Evolutionary conservation across 768 basidiomycete species (phyloP).

Genomic region (Suillus variegatus): DNA sequence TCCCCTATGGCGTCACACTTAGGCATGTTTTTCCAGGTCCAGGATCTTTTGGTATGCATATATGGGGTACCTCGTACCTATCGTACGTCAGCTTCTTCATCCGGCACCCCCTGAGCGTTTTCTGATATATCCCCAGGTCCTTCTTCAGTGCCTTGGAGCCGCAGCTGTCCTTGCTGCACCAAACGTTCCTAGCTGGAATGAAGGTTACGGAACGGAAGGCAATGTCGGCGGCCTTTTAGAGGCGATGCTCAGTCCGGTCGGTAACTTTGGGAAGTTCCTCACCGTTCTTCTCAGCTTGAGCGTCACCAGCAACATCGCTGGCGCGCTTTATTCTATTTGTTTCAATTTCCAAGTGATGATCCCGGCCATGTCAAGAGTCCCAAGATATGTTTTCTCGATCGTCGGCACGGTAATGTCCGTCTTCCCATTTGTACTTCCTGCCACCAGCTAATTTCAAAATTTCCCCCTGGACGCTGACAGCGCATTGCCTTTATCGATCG

Average conservation of each 20-base stretch:
- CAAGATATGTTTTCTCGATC: slow-evolving; percentile 70
- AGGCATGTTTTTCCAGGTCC: slow-evolving; percentile 37
- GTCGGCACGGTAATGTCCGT: slow-evolving; percentile 67
- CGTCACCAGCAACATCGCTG: slow-evolving; percentile 78
- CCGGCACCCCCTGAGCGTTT: slow-evolving; percentile 1
- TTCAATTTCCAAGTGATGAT: slow-evolving; percentile 72
- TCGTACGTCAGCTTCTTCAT: slow-evolving; percentile 45
- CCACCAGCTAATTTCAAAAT: slow-evolving; percentile 11
- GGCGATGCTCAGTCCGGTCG: slow-evolving; percentile 61
- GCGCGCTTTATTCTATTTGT: slow-evolving; percentile 80
- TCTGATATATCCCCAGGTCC: slow-evolving; percentile 24
- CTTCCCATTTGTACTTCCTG: slow-evolving; percentile 1
- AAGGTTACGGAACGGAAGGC: slow-evolving; percentile 52
- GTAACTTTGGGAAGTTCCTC: slow-evolving; percentile 71
- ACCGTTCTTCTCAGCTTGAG: slow-evolving; percentile 74
- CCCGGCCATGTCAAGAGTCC: slow-evolving; percentile 57
- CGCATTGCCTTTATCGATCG: slow-evolving; percentile 66
- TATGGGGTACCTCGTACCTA: slow-evolving; percentile 62
- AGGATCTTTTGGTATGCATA: slow-evolving; percentile 67
- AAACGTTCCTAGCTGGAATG: slow-evolving; percentile 54
- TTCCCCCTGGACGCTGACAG: slow-evolving; percentile 33
- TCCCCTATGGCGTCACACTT: slow-evolving; percentile 7
- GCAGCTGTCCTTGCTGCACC: slow-evolving; percentile 62
- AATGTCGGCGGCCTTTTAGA: slow-evolving; percentile 65
- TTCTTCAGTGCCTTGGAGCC: slow-evolving; percentile 62